A percentile compares a stretch with the other conserved stretches of the same genome.
Conservation (phyloP, 2,329 filamentous ascomycete species). For the Xylariaceae sp. region DNA sequence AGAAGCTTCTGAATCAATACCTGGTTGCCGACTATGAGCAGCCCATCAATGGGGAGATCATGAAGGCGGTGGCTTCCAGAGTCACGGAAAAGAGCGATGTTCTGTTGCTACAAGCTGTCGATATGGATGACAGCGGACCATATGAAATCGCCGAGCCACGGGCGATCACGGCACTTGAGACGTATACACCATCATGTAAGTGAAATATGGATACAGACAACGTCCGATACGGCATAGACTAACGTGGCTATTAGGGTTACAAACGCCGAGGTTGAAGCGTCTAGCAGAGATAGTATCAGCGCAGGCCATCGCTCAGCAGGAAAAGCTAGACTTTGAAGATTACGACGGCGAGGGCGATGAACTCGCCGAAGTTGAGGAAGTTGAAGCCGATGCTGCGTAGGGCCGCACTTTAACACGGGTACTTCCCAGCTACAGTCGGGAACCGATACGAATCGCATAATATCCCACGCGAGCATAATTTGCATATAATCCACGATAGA, state of each 20-base stretch:
- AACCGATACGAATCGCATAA: conserved; percentile 20
- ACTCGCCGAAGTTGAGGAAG: conserved; percentile 34
- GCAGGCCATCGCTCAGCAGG: conserved; percentile 93
- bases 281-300: conserved; percentile 97
- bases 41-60: conserved; percentile 98
- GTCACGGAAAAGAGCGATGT: conserved; percentile 99
- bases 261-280: conserved; percentile 92
- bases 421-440: conserved; percentile 17
- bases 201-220: conserved; percentile 17
- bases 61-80: conserved; percentile 96
- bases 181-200: conserved; percentile 96
- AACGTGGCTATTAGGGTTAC: conserved; percentile 63
- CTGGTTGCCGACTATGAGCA: conserved; percentile 98
- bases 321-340: conserved; percentile 60
- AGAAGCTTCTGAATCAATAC: conserved; percentile 98
- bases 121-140: conserved; percentile 98
- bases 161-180: conserved; percentile 93
- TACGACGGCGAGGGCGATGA: conserved; percentile 46
- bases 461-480: conserved; percentile 11
- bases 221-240: conserved; percentile 24
- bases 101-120: conserved; percentile 85
- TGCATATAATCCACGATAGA: conserved; percentile 22
- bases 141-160: conserved; percentile 98
- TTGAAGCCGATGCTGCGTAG: conserved; percentile 36
- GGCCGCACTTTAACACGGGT: conserved; percentile 20